A percentile compares a stretch with the other conserved stretches of the same genome.
These are phyloP conservation scores for Schizonepeta tenuifolia DNA, from an alignment of 257 asterid species.

Conservation along the genomic window DNA sequence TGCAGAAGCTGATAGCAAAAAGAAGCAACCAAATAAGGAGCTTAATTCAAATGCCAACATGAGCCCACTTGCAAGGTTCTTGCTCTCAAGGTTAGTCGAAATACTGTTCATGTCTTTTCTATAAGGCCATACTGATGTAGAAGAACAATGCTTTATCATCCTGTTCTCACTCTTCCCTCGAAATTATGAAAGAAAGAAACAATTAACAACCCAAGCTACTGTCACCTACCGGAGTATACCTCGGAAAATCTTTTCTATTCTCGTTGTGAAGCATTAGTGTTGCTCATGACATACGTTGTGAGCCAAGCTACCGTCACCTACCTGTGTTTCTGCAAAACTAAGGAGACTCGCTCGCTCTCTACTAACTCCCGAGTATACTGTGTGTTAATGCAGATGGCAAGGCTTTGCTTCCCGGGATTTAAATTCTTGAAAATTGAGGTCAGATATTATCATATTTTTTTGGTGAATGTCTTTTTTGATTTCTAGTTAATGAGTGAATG, in stretches of 20 bases:
- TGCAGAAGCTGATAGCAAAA: constrained; percentile 66
- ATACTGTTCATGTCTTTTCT: constrained; percentile 1
- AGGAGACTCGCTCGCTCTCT: not conserved
- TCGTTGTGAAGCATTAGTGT: not conserved
- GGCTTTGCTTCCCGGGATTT: constrained; percentile 81
- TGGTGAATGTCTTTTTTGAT: constrained; percentile 15
- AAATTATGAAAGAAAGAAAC: not conserved
- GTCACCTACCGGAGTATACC: too few species aligned
- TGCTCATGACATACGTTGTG: not conserved
- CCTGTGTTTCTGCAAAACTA: not conserved
- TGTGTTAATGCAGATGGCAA: constrained; percentile 75
- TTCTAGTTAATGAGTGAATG: constrained; percentile 42
- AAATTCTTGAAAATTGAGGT: constrained; percentile 56
- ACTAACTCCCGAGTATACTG: not conserved
- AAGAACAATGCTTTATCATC: not conserved
- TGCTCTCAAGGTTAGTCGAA: constrained; percentile 89
- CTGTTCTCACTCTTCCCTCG: not conserved
- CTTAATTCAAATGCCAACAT: constrained; percentile 72
- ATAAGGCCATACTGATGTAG: not conserved
- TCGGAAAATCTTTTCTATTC: too few species aligned
- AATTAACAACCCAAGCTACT: not conserved
- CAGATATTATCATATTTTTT: constrained; percentile 30
- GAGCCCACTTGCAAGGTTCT: constrained; percentile 97
- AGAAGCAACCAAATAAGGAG: constrained; percentile 75
- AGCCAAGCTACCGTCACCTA: not conserved